Evolutionary conservation across 1,284 basidiomycete species (phyloP), one percentile per base, ranked within the genome.

Genomic region (Ganoderma multipileum): DNA sequence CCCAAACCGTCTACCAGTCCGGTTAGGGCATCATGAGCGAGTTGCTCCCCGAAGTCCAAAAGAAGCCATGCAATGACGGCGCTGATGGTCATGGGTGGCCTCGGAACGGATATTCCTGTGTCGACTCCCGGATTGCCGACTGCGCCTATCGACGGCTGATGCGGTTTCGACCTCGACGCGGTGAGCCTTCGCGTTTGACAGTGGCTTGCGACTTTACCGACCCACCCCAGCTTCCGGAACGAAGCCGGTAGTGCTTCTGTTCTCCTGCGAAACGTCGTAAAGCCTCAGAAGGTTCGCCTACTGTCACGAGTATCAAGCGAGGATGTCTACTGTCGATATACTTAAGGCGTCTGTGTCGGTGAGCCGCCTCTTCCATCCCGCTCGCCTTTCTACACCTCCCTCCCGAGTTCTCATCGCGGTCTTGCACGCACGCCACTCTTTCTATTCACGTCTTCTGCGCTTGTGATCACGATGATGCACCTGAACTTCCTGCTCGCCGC

Each of bases 381-480:
- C 28, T 20, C 52, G 14, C 39, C 14, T 60, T 38, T 20, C n/a
- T 39, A 8, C 36, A 7, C 36, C 4, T 11, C 11, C 58, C 14
- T 28, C 39, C 3, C 36, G 42, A n/a, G 38, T 42, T 14, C 23
- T n/a, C 38, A 60, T 39, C 38, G 23, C 18, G 38, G 14, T 58
- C 58, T 26, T 55, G 2, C 36, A 38, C 38, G 23, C 58, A 41
- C 38, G 38, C 38, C 58, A 41, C 58, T 60, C 58, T 12, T 60
- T 60, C 12, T 12, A n/a, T 28, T 26, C 58, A 3, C 12, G n/a
- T n/a, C n/a, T 26, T 20, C n/a, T 12, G 16, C 38, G 58, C 58
- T 42, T 36, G 38, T 28, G 58, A 60, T 28, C 75, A 80, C 9
- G 78, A 76, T 54, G 85, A 86, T 61, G 55, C 42, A 14, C 42